Evolutionary conservation across 495 filamentous ascomycete genomes (phyloP).

Genomic region (Aspergillus biplanus): DNA sequence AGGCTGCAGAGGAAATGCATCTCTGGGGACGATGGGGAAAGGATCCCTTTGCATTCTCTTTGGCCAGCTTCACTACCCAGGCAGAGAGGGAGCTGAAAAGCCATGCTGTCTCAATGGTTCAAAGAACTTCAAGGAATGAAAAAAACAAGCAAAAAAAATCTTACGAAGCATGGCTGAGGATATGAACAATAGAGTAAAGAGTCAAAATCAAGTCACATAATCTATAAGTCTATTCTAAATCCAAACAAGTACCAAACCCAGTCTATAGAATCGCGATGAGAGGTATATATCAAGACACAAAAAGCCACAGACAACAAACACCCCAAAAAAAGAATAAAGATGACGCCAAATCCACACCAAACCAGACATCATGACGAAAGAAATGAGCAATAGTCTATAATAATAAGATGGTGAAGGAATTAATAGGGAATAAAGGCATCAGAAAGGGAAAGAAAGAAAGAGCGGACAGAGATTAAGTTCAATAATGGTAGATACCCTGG

Average conservation of each 20-base stretch:
- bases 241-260: not conserved
- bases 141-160: not conserved
- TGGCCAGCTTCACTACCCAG: not conserved
- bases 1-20: not conserved
- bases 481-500: conserved; percentile 3
- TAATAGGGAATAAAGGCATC: not conserved
- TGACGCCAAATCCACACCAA: not conserved
- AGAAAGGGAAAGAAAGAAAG: not conserved
- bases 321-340: not conserved
- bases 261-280: not conserved
- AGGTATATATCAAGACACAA: not conserved
- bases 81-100: too few relatives aligned
- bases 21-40: not conserved
- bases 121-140: not conserved
- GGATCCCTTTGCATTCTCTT: not conserved
- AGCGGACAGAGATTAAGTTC: not conserved
- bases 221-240: not conserved
- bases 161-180: not conserved
- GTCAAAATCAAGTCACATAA: too few relatives aligned
- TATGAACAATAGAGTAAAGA: too few relatives aligned
- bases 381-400: too few relatives aligned
- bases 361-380: not conserved
- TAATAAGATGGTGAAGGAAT: not conserved
- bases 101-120: too few relatives aligned
- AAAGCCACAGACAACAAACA: not conserved